A percentile compares a stretch with the other conserved stretches of the same genome.
Evolutionary conservation across 495 filamentous ascomycete genomes (phyloP).

Genomic region (Penicillium ochrochloron): DNA sequence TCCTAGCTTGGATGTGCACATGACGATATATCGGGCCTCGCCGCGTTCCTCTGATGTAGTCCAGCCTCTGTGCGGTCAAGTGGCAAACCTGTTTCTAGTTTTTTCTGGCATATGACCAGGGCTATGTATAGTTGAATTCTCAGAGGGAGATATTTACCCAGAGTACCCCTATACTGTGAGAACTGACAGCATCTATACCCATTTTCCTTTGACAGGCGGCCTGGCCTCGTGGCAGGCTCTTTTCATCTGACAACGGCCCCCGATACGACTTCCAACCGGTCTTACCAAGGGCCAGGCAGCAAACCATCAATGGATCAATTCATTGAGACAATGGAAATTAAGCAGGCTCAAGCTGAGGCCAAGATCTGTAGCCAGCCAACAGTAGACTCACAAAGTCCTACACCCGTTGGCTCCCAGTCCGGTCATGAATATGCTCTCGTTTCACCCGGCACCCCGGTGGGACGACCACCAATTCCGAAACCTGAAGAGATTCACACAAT

Average conservation of each 20-base stretch:
- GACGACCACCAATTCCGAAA: background rate
- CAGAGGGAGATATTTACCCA: constrained; percentile 13
- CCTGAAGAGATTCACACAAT: constrained; percentile 22
- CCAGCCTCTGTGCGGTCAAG: constrained; percentile 1
- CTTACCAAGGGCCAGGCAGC: background rate
- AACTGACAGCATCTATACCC: background rate
- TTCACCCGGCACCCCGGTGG: constrained; percentile 5
- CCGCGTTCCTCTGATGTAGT: constrained; percentile 14
- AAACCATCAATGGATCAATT: constrained; percentile 16
- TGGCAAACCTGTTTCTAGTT: constrained; percentile 18
- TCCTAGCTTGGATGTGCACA: constrained; percentile 13
- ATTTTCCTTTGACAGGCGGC: background rate
- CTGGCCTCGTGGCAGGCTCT: background rate
- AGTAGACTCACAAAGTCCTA: constrained; percentile 13
- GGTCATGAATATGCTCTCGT: constrained; percentile 15
- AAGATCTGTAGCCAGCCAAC: constrained; percentile 9
- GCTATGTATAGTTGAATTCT: background rate
- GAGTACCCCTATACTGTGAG: background rate
- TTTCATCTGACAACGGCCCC: background rate
- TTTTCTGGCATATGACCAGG: background rate
- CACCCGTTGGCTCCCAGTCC: constrained; percentile 9
- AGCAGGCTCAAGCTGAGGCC: constrained; percentile 5
- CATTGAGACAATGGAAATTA: constrained; percentile 16
- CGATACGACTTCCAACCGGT: background rate
- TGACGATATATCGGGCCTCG: constrained; percentile 22